Evolutionary conservation across 345 rosid genomes (phyloP), one percentile per base, ranked within the genome.

Genomic region (Brassica nigra): DNA sequence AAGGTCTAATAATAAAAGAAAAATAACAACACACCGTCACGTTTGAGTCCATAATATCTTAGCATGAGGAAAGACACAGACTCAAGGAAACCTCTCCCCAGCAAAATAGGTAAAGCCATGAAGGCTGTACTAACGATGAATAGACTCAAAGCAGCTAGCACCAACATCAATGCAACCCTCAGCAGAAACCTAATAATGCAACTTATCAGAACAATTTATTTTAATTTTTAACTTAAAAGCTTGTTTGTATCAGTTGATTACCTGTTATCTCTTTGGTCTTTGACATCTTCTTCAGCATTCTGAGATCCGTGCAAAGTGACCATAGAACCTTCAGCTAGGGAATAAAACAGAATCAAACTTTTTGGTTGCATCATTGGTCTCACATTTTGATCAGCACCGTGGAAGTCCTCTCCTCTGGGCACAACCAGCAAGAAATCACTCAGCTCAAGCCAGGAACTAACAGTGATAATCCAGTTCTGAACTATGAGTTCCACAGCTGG

Each of bases 91-190:
- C 11, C 33, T 31, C 83, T 58, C 4, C 83, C 83, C 54, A 28
- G 20, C 18, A 47, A n/a, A 73, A 80, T 30, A 8, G 83, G 83
- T 62, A 80, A 47, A 68, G 70, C 69, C 55, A 79, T 66, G 68
- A 66, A 36, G 27, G 29, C 18, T 12, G 78, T 72, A 14, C 71
- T 66, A 16, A 66, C 2, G 67, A 58, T 10, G 29, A 79, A 74
- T 69, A 73, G 0, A 44, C 62, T 79, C 62, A 73, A 57, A 74
- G 73, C 77, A 58, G 74, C 78, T 20, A 79, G 68, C 42, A 67
- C 23, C 68, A 79, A 58, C 71, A 79, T 10, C 67, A 79, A 11
- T 6, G 37, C 34, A 66, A 79, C 33, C 73, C 59, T 66, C 52
- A 5, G 69, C 62, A 59, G 15, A 79, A 68, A 79, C 67, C 77